These are phyloP conservation scores for Geranium incanum DNA, from an alignment of 441 rosid genomes.

Conservation along the genomic window DNA sequence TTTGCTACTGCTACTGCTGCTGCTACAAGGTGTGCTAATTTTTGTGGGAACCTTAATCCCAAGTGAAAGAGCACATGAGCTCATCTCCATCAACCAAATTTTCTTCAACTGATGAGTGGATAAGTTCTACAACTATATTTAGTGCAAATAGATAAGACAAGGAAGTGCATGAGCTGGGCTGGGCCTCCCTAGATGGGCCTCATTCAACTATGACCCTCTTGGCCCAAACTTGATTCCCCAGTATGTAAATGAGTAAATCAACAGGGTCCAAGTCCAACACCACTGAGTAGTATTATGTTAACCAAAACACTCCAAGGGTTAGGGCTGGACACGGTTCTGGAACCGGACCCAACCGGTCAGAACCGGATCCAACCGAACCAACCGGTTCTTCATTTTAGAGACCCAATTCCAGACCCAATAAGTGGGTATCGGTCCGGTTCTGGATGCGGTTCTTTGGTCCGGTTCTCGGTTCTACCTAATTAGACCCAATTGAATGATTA, in stretches of 20 bases:
- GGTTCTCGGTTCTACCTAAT: too few relatives aligned
- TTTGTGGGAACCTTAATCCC: constrained; percentile 31
- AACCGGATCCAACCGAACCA: too few relatives aligned
- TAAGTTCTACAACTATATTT: not conserved
- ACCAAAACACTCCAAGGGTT: not conserved
- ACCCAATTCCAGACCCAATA: too few relatives aligned
- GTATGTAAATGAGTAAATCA: not conserved
- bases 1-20: constrained; percentile 6
- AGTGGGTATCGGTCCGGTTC: too few relatives aligned
- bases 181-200: not conserved
- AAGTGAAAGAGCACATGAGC: constrained; percentile 43
- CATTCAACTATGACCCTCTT: not conserved
- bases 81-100: constrained; percentile 37
- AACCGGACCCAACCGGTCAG: too few relatives aligned
- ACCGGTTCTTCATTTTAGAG: too few relatives aligned
- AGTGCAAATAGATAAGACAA: not conserved
- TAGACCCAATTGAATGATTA: too few relatives aligned
- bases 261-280: not conserved
- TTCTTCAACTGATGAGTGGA: constrained; percentile 12
- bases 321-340: too few relatives aligned
- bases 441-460: too few relatives aligned
- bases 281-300: not conserved
- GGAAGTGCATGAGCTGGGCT: not conserved
- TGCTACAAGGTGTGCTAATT: constrained; percentile 19
- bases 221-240: not conserved